Evolutionary conservation across 345 rosid genomes (phyloP).

Genomic region (Salix arbutifolia): DNA sequence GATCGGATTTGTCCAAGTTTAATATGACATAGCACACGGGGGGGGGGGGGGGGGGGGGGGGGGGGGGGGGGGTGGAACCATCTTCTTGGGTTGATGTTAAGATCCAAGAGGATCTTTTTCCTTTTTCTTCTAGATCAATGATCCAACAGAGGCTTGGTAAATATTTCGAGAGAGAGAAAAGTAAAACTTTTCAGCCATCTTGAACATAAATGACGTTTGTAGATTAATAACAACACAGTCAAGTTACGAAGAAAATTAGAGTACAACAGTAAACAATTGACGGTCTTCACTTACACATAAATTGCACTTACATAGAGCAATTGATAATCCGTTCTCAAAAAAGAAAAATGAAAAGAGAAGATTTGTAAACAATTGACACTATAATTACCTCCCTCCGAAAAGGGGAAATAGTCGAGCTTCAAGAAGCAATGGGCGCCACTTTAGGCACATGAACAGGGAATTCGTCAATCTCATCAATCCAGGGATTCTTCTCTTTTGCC

Average conservation of each 20-base stretch:
- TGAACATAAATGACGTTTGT: neutral
- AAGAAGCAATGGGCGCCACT: slow-evolving; percentile 5
- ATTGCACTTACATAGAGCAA: neutral
- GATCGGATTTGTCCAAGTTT: too few relatives aligned
- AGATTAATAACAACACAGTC: neutral
- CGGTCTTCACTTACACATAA: neutral
- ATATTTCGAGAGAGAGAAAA: neutral
- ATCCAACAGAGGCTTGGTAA: neutral
- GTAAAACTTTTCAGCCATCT: neutral
- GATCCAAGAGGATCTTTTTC: too few relatives aligned
- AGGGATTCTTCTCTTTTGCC: slow-evolving; percentile 64
- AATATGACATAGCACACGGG: too few relatives aligned
- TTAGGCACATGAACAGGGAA: slow-evolving; percentile 66
- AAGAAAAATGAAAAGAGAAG: neutral
- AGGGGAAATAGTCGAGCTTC: neutral
- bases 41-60: too few relatives aligned
- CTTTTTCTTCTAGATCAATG: neutral
- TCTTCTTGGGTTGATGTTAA: too few relatives aligned
- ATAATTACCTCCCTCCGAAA: neutral
- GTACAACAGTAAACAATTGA: neutral
- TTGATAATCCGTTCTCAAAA: neutral
- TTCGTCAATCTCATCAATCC: slow-evolving; percentile 73
- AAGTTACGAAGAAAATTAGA: neutral
- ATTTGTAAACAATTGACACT: neutral
- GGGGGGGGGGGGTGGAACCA: too few relatives aligned